Evolutionary conservation across 2,329 filamentous ascomycete species (phyloP).

Genomic region (Thelonectria discophora): DNA sequence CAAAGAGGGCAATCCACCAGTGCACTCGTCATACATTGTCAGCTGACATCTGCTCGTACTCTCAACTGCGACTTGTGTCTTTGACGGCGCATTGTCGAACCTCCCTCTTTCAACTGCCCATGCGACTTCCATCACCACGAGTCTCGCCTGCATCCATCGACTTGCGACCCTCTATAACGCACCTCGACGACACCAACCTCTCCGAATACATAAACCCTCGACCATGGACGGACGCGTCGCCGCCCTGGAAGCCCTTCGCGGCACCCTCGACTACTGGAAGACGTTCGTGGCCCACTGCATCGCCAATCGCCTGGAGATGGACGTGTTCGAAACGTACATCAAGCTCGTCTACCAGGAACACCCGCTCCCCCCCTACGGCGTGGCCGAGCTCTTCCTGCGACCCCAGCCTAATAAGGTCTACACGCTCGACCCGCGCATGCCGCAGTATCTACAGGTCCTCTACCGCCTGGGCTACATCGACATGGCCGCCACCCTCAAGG

Average conservation of each 20-base stretch:
- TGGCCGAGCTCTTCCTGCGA: slow-evolving; percentile 68
- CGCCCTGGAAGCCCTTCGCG: slow-evolving; percentile 38
- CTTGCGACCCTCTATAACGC: not conserved
- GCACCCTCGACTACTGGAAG: slow-evolving; percentile 56
- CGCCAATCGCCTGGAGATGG: slow-evolving; percentile 59
- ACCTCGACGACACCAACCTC: not conserved
- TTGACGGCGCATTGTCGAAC: not conserved
- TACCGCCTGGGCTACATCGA: slow-evolving; percentile 61
- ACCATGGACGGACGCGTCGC: slow-evolving; percentile 42
- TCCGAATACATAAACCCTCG: not conserved
- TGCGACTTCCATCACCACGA: not conserved
- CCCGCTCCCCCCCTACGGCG: slow-evolving; percentile 58
- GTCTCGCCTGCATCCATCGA: not conserved
- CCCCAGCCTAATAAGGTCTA: slow-evolving; percentile 59
- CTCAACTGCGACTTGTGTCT: no score
- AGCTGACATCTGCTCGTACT: no score
- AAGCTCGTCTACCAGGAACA: slow-evolving; percentile 59
- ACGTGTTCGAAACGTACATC: slow-evolving; percentile 62
- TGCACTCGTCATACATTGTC: no score
- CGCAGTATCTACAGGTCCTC: slow-evolving; percentile 67
- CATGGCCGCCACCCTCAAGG: slow-evolving; percentile 62
- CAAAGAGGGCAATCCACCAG: not conserved
- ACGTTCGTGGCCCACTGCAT: slow-evolving; percentile 62
- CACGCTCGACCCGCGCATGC: slow-evolving; percentile 66
- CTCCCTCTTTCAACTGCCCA: not conserved